Evolutionary conservation across 257 asterid species (phyloP).

Genomic region (Jacaranda copaia): DNA sequence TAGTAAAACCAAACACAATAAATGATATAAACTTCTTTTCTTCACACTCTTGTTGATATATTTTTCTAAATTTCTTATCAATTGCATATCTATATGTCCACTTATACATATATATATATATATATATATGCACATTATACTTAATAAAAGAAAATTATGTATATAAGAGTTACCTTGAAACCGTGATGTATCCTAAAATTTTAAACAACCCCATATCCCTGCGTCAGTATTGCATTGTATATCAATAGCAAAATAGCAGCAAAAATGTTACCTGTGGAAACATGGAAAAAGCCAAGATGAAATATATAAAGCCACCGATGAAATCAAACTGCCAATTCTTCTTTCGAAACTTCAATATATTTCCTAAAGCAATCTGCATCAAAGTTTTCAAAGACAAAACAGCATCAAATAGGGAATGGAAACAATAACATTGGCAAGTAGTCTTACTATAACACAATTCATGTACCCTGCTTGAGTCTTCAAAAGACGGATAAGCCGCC

Average conservation of each 20-base stretch:
- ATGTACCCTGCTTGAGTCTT: constrained; percentile 75
- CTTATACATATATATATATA: too few relatives aligned
- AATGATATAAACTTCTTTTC: too few relatives aligned
- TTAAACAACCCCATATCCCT: too few relatives aligned
- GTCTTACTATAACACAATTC: background rate
- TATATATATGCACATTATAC: too few relatives aligned
- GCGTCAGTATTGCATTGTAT: too few relatives aligned
- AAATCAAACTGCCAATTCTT: constrained; percentile 83
- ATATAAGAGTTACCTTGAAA: too few relatives aligned
- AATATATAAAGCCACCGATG: constrained; percentile 73
- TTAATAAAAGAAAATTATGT: too few relatives aligned
- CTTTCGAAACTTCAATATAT: constrained; percentile 77
- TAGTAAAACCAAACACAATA: too few relatives aligned
- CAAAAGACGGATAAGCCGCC: constrained; percentile 70
- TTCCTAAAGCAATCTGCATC: constrained; percentile 74
- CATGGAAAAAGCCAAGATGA: constrained; percentile 66
- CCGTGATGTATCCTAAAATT: too few relatives aligned
- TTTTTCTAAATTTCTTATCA: too few relatives aligned
- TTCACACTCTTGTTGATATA: too few relatives aligned
- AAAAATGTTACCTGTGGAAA: constrained; percentile 61
- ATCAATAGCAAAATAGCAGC: background rate
- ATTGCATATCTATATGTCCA: too few relatives aligned
- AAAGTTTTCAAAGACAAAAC: constrained; percentile 7
- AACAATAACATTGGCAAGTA: background rate
- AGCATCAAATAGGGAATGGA: background rate